A percentile compares a stretch with the other conserved stretches of the same genome.
Evolutionary conservation across 73 alveolate genomes (phyloP).

Genomic region (Paramecium octaurelia): DNA sequence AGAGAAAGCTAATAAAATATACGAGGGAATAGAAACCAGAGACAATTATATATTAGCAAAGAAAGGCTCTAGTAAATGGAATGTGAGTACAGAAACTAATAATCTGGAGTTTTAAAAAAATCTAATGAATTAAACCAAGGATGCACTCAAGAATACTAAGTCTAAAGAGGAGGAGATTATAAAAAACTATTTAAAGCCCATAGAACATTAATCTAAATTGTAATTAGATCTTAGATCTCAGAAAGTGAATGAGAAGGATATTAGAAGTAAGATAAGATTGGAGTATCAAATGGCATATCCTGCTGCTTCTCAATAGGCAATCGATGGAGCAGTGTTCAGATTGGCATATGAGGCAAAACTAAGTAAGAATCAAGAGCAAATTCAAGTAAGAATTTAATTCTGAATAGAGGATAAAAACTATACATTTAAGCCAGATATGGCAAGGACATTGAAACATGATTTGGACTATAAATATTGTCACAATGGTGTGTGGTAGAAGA

Average conservation of each 20-base stretch:
- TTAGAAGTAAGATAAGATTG: slow-evolving; percentile 38
- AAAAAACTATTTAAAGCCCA: slow-evolving; percentile 23
- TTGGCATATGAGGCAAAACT: slow-evolving; percentile 59
- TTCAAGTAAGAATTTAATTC: not conserved
- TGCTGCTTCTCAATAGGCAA: slow-evolving; percentile 42
- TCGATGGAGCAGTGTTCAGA: slow-evolving; percentile 61
- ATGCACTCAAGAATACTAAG: not conserved
- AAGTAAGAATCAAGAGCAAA: slow-evolving; percentile 29
- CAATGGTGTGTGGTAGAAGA: slow-evolving; percentile 28
- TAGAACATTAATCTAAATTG: slow-evolving; percentile 28
- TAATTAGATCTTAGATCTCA: slow-evolving; percentile 21
- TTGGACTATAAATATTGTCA: not conserved
- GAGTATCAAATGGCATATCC: slow-evolving; percentile 46
- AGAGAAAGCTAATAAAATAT: slow-evolving; percentile 49
- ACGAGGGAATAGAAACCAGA: slow-evolving; percentile 54
- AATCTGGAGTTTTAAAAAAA: not conserved
- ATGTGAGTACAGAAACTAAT: slow-evolving; percentile 56
- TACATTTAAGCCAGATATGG: slow-evolving; percentile 42
- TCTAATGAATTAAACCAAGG: not conserved
- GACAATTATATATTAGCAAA: slow-evolving; percentile 18
- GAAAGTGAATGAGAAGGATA: slow-evolving; percentile 50
- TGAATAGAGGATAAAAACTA: slow-evolving; percentile 23
- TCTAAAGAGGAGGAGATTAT: slow-evolving; percentile 34
- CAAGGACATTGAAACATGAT: slow-evolving; percentile 25
- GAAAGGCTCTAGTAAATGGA: slow-evolving; percentile 40